Evolutionary conservation across 1,139 yeast species (phyloP), one percentile per base, ranked within the genome.

Genomic region (Kodamaea plutei): DNA sequence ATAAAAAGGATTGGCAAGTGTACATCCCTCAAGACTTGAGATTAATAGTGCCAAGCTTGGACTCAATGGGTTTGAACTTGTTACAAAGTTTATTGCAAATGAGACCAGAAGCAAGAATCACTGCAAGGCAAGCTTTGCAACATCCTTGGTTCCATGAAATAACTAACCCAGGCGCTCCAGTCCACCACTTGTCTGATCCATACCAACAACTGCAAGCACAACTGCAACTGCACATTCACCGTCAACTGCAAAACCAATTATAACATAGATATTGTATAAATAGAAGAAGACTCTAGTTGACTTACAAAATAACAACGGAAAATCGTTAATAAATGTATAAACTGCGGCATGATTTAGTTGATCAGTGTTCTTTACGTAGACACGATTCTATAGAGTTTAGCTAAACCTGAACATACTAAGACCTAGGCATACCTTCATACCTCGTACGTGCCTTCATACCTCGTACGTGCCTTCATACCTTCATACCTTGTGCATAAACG

Each of bases 81-180:
- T 65, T 93, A 43, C 76, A 77, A 41, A 75, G 83, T 28, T 65
- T 93, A 48, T 69, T 91, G 44, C 96, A 88, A 56, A 76, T 89
- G 81, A 79, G 89, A 48, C 98, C 98, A 2, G 97, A 89, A 50
- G 77, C 79, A 43, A 74, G 98, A 54, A 77, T 91, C 25, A 79
- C 93, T 26, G 96, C 97, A 4, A 74, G 91, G 43, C 95, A 85
- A 54, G 95, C 96, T 2, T 71, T 91, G 45, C 91, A 83, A 48
- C 96, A 89, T 53, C 94, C 95, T 3, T 91, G 96, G 96, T 89
- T 91, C 57, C 84, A 84, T 34, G 96, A 89, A 50, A 81, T 79
- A 25, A 61, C 73, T 31, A 54, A 61, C 37, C 73, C 73, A 5
- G 53, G 54, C 28, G 66, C 69, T 2, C 46, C 57, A 31, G 47